A percentile compares a stretch with the other conserved stretches of the same genome.
phyloP scores from a whole-genome alignment of 2,329 filamentous ascomycete genomes.

The Rhexocercosporidium sp. region DNA sequence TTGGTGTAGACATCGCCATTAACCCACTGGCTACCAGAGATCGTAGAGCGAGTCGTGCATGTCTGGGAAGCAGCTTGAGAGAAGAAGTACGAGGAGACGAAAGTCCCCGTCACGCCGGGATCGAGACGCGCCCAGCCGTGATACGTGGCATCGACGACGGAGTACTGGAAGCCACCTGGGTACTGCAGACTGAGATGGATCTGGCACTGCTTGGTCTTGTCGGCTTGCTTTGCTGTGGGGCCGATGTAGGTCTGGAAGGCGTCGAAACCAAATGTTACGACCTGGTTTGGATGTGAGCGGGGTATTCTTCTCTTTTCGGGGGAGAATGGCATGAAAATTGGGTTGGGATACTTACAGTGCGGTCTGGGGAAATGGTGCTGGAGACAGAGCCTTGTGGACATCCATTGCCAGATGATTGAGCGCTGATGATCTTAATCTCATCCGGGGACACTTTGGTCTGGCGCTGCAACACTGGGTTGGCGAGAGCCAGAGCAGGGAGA shows the following conservation, averaged over 20 bases:
- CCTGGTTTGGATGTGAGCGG: not conserved
- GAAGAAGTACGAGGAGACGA: slow-evolving; percentile 34
- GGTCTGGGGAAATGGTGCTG: slow-evolving; percentile 24
- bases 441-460: slow-evolving; percentile 12
- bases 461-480: slow-evolving; percentile 19
- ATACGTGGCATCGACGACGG: slow-evolving; percentile 31
- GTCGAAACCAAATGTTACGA: slow-evolving; percentile 28
- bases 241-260: slow-evolving; percentile 33
- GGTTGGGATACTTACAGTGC: slow-evolving; percentile 20
- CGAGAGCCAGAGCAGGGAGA: slow-evolving; percentile 27
- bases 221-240: slow-evolving; percentile 25
- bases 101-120: slow-evolving; percentile 28
- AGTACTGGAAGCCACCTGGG: slow-evolving; percentile 33
- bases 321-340: not conserved
- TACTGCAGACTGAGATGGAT: slow-evolving; percentile 31
- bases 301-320: not conserved
- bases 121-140: slow-evolving; percentile 33
- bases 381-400: slow-evolving; percentile 30
- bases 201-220: slow-evolving; percentile 33
- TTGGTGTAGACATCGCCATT: slow-evolving; percentile 31
- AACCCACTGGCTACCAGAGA: slow-evolving; percentile 27
- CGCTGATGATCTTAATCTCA: slow-evolving; percentile 27
- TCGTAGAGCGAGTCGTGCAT: slow-evolving; percentile 28
- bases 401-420: slow-evolving; percentile 29
- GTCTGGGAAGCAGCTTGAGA: slow-evolving; percentile 31